Evolutionary conservation across 768 basidiomycete species (phyloP).

Genomic region (Boletus fagicola): DNA sequence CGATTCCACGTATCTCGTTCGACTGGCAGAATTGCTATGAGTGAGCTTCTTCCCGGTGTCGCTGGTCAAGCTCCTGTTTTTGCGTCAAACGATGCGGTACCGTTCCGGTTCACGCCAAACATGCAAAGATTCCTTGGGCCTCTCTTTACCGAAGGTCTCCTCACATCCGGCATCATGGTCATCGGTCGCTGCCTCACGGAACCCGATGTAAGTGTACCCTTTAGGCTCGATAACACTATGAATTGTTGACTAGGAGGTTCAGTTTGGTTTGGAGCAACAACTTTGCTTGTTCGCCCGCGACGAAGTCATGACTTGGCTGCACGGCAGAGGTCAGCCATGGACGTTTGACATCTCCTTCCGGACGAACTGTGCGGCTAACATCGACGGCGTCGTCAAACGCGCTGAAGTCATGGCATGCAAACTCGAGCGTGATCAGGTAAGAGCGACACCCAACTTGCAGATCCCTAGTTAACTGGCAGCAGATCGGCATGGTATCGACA

Average conservation of each 20-base stretch:
- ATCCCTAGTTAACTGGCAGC: conserved; percentile 3
- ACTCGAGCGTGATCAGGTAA: conserved; percentile 78
- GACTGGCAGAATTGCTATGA: conserved; percentile 90
- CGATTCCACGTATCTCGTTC: conserved; percentile 89
- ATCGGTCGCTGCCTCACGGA: conserved; percentile 89
- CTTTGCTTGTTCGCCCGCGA: conserved; percentile 90
- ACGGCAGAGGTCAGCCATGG: conserved; percentile 54
- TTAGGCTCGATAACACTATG: not conserved
- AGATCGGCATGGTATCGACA: conserved; percentile 25
- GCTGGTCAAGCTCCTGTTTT: conserved; percentile 56
- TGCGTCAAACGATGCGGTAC: conserved; percentile 81
- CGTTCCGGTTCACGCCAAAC: conserved; percentile 97
- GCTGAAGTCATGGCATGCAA: conserved; percentile 87
- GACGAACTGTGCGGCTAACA: conserved; percentile 53
- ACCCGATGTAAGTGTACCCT: conserved; percentile 65
- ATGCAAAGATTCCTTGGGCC: conserved; percentile 92
- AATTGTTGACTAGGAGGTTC: conserved; percentile 2
- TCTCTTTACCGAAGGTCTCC: conserved; percentile 83
- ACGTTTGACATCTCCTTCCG: conserved; percentile 60
- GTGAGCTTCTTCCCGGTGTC: conserved; percentile 80
- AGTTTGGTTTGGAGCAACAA: conserved; percentile 93
- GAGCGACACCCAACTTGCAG: conserved; percentile 2
- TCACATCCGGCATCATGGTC: conserved; percentile 85
- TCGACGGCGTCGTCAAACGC: conserved; percentile 72
- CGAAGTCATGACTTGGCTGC: conserved; percentile 80